Conservation (phyloP, 2,329 filamentous ascomycete species). For the Colletotrichum australisinense region DNA sequence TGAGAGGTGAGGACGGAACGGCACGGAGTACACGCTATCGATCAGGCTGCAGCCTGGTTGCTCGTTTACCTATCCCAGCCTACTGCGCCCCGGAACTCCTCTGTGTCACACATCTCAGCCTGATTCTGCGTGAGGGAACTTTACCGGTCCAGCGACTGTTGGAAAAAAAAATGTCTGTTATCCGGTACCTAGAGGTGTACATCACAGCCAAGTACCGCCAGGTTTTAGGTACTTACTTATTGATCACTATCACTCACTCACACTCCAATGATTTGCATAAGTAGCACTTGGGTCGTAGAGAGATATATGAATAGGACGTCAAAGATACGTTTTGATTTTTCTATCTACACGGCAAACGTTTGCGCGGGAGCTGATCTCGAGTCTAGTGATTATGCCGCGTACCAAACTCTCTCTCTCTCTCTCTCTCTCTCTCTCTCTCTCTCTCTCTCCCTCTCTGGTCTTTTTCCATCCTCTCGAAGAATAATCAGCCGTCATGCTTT, state of each 20-base stretch:
- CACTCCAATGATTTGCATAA: background rate
- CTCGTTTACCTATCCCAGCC: too few relatives aligned
- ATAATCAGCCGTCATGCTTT: constrained; percentile 10
- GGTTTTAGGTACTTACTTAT: too few relatives aligned
- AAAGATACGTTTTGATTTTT: constrained; percentile 10
- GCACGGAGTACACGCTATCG: background rate
- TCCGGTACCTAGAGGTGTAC: background rate
- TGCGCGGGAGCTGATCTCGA: background rate
- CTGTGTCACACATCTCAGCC: background rate
- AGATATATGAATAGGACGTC: background rate
- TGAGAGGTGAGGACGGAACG: too few relatives aligned
- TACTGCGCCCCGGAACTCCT: background rate
- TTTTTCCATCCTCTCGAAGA: background rate
- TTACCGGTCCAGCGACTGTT: background rate
- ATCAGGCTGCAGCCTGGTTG: background rate
- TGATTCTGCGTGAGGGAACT: background rate
- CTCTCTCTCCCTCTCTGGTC: too few relatives aligned
- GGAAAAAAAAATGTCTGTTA: background rate
- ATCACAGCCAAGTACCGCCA: background rate
- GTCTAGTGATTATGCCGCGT: constrained; percentile 6
- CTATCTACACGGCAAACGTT: constrained; percentile 8
- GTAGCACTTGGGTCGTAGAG: too few relatives aligned
- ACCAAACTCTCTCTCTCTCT: background rate
- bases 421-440: background rate
- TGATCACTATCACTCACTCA: background rate